Base-by-base conservation (phyloP, 257 asterid genomes). In the Forsythia viridissima region DNA sequence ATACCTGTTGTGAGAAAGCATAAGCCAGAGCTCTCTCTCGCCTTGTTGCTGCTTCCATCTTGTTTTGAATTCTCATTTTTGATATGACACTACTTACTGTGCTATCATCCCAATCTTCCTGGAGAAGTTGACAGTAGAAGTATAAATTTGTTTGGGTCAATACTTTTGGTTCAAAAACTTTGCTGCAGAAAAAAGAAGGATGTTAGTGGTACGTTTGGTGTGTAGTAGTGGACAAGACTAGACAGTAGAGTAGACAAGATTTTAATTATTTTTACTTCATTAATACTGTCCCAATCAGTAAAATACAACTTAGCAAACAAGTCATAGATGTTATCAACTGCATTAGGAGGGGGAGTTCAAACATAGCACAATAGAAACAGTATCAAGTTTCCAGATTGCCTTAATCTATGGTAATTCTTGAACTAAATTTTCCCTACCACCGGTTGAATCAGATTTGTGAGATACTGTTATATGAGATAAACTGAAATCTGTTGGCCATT, bases 21-120 rank as follows among this genome's bases (percentile, higher is more conserved):
- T 89, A 89, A 8, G 93, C 91, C 18, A 89, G 86, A 59, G 93
- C 93, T 80, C 91, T 82, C 81, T 89, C 93, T 0, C 93, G 90
- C 81, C 90, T 86, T 3, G 93, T 86, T 24, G 93, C 91, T 24
- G 93, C 93, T 73, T 89, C 91, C 2, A 86, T 65, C 77, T 80
- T 77, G 83, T 82, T 78, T 80, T 83, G 90, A 77, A 76, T 80
- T 74, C 93, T 84, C 89, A 81, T 82, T 74, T 85, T 86, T 6
- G 89, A 82, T 51, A 86, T 83, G 48, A 71, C 86, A 57, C 93
- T 87, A 68, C 90, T 87, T 41, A 87, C 85, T 0, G 93, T 89
- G 86, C 93, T 89, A 55, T 84, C 91, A 57, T 89, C 93, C 91
- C 91, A 86, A 39, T 89, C 91, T 79, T 89, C 91, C 91, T 89